phyloP scores from a whole-genome alignment of 495 filamentous ascomycete genomes.

The Penicillium flavigenum region DNA sequence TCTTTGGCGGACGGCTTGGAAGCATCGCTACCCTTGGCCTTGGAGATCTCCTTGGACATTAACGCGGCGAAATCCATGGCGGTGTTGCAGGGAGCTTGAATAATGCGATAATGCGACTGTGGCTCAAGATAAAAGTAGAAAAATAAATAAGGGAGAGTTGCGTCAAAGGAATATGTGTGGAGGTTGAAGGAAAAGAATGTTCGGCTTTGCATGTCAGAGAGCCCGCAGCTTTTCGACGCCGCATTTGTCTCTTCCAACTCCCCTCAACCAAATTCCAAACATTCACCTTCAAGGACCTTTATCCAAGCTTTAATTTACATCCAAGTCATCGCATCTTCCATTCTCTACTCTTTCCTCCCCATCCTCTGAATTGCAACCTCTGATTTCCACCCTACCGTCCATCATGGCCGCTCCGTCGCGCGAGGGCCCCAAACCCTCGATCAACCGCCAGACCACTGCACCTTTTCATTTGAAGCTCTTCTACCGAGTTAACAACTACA shows the following conservation, averaged over 20 bases:
- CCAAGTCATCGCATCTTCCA: background rate
- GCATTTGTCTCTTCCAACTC: slow-evolving; percentile 15
- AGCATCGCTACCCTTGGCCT: slow-evolving; percentile 56
- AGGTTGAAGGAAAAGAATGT: slow-evolving; percentile 20
- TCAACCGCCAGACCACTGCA: slow-evolving; percentile 71
- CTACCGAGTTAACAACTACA: slow-evolving; percentile 71
- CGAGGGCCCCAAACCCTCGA: slow-evolving; percentile 30
- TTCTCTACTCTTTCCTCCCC: background rate
- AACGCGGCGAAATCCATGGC: slow-evolving; percentile 92
- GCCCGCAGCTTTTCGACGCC: slow-evolving; percentile 19
- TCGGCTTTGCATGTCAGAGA: slow-evolving; percentile 12
- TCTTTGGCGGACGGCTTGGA: slow-evolving; percentile 25
- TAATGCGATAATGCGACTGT: background rate
- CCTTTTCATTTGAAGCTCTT: slow-evolving; percentile 92
- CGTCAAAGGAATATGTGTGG: background rate
- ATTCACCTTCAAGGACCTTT: background rate
- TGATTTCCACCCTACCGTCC: slow-evolving; percentile 9
- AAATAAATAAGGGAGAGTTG: background rate
- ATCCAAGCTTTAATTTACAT: background rate
- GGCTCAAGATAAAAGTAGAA: background rate
- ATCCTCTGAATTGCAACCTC: slow-evolving; percentile 3
- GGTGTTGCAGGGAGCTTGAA: background rate
- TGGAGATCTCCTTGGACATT: slow-evolving; percentile 86
- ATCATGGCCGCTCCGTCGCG: slow-evolving; percentile 32
- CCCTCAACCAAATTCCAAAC: background rate